Conservation (phyloP, 2,329 filamentous ascomycete species). For the Aspergillus pseudonomiae region DNA sequence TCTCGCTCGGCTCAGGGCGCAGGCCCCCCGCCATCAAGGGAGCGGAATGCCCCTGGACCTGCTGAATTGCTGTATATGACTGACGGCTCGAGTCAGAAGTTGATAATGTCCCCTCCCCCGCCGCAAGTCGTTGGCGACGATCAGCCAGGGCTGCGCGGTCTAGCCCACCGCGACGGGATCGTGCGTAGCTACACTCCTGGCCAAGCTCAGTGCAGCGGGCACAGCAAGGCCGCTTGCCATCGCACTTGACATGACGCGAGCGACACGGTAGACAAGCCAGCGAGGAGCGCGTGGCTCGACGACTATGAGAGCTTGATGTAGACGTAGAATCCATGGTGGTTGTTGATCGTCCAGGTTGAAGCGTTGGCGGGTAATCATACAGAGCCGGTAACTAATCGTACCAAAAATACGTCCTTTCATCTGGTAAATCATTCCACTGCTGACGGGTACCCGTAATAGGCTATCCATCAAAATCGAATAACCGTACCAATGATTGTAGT, state of each 20-base stretch:
- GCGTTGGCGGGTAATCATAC: not conserved
- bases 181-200: constrained; percentile 52
- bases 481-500: too few species aligned
- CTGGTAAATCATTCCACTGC: too few species aligned
- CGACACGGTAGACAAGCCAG: constrained; percentile 38
- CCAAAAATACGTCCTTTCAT: too few species aligned
- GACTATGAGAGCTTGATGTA: constrained; percentile 4
- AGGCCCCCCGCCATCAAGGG: too few species aligned
- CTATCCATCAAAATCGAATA: too few species aligned
- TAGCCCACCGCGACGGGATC: constrained; percentile 50
- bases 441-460: too few species aligned
- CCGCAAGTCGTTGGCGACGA: constrained; percentile 22
- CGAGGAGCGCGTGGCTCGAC: constrained; percentile 23
- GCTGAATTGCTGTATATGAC: not conserved
- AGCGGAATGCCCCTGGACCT: not conserved
- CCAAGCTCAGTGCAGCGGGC: constrained; percentile 45
- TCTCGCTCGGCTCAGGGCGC: not conserved
- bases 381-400: too few species aligned
- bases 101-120: not conserved
- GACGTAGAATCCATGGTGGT: not conserved
- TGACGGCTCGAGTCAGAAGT: not conserved
- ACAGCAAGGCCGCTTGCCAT: constrained; percentile 48
- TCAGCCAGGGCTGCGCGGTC: constrained; percentile 27
- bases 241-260: constrained; percentile 51
- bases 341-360: not conserved